phyloP scores from a whole-genome alignment of 208 protist species.

The Leishmania arabica region DNA sequence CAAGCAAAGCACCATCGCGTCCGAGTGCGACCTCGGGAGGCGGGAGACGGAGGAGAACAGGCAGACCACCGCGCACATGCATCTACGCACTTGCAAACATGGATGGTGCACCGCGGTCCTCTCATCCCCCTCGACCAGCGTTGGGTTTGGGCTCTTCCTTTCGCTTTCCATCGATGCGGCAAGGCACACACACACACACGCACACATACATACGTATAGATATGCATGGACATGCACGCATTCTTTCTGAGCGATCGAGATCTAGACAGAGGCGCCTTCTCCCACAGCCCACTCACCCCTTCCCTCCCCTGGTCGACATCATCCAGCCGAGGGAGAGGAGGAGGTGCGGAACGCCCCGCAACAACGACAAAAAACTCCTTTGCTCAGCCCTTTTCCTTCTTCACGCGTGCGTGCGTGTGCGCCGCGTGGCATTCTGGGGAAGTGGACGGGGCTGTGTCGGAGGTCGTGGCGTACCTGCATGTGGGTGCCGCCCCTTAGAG shows the following conservation, averaged over 20 bases:
- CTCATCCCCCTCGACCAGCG: too few species aligned
- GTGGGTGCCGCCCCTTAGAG: background rate
- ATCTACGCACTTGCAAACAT: too few species aligned
- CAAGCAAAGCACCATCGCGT: background rate
- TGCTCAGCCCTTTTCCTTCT: background rate
- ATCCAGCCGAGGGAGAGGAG: background rate
- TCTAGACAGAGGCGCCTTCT: background rate
- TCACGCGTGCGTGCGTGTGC: background rate
- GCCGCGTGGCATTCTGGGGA: background rate
- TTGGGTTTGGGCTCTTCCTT: background rate
- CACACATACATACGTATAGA: background rate
- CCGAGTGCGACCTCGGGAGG: background rate
- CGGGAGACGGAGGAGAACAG: background rate
- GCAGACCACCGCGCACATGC: background rate
- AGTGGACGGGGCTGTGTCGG: background rate
- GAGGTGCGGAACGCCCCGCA: background rate
- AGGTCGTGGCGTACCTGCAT: background rate
- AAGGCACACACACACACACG: background rate
- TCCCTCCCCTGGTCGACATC: background rate
- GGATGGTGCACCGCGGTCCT: too few species aligned
- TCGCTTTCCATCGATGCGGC: background rate
- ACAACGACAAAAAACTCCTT: too few species aligned
- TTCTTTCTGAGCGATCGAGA: background rate
- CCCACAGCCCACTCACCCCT: background rate
- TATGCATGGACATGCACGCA: too few species aligned